A percentile compares a stretch with the other conserved stretches of the same genome.
These are phyloP conservation scores for Calonectria hawksworthii DNA, from an alignment of 2,329 filamentous ascomycete species.

Conservation along the genomic window DNA sequence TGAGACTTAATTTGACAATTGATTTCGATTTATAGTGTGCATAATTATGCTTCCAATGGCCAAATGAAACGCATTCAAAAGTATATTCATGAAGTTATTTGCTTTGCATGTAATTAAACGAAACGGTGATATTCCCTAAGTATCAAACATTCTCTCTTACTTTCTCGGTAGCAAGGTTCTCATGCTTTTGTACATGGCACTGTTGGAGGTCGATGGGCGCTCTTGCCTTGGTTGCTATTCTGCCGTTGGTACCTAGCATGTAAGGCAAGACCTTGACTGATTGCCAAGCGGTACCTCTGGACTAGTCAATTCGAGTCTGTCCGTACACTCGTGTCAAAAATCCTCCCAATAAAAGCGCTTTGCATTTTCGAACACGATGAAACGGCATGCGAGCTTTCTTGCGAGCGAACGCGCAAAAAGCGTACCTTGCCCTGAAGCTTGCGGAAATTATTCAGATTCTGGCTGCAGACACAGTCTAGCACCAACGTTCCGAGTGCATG, in stretches of 20 bases:
- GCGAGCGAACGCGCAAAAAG: conserved; percentile 12
- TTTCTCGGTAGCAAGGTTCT: not conserved
- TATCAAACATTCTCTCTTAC: not conserved
- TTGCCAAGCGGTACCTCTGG: not conserved
- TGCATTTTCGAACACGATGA: not conserved
- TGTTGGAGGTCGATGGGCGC: not conserved
- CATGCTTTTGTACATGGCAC: not conserved
- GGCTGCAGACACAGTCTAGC: conserved; percentile 2
- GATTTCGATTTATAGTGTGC: too few species aligned
- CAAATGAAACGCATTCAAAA: not conserved
- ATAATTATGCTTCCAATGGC: not conserved
- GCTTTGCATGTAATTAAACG: not conserved
- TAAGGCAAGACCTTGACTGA: not conserved
- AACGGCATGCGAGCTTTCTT: not conserved
- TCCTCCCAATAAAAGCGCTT: too few species aligned
- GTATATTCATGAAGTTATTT: not conserved
- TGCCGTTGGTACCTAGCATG: not conserved
- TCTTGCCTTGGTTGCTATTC: not conserved
- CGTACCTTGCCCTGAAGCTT: not conserved
- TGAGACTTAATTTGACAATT: not conserved
- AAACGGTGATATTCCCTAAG: not conserved
- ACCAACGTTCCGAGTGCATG: not conserved
- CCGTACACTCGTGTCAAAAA: not conserved
- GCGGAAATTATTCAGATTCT: not conserved
- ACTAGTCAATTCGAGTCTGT: not conserved